These are phyloP conservation scores for Clavariopsis aquatica DNA, from an alignment of 495 filamentous ascomycete species.

Conservation along the genomic window DNA sequence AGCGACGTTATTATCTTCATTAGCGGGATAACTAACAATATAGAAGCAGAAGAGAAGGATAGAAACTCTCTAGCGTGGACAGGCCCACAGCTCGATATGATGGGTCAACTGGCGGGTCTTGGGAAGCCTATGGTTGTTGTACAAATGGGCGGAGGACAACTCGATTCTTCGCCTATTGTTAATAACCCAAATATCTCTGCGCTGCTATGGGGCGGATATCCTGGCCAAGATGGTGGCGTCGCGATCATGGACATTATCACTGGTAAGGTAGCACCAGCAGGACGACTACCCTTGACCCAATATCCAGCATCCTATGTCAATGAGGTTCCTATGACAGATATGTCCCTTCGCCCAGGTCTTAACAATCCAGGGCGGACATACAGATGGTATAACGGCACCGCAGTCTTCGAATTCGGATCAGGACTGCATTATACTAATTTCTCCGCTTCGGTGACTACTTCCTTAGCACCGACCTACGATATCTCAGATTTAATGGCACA, in stretches of 20 bases:
- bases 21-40: constrained; percentile 59
- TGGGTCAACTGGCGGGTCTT: constrained; percentile 52
- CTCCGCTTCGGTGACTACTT: constrained; percentile 42
- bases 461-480: constrained; percentile 37
- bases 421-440: constrained; percentile 59
- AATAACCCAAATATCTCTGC: constrained; percentile 54
- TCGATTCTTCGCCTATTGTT: constrained; percentile 38
- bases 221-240: constrained; percentile 59
- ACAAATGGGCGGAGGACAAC: constrained; percentile 55
- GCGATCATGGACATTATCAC: constrained; percentile 59
- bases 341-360: constrained; percentile 55
- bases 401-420: constrained; percentile 58
- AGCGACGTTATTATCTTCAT: constrained; percentile 60
- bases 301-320: constrained; percentile 59
- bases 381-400: constrained; percentile 59
- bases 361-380: constrained; percentile 57
- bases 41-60: constrained; percentile 60
- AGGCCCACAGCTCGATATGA: constrained; percentile 57
- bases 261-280: constrained; percentile 58
- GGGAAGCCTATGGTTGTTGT: constrained; percentile 60
- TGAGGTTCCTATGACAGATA: constrained; percentile 58
- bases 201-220: constrained; percentile 61
- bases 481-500: constrained; percentile 39
- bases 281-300: constrained; percentile 59
- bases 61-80: constrained; percentile 61